Conservation (phyloP, 2,329 filamentous ascomycete genomes). For the Teratosphaeriaceae sp. region DNA sequence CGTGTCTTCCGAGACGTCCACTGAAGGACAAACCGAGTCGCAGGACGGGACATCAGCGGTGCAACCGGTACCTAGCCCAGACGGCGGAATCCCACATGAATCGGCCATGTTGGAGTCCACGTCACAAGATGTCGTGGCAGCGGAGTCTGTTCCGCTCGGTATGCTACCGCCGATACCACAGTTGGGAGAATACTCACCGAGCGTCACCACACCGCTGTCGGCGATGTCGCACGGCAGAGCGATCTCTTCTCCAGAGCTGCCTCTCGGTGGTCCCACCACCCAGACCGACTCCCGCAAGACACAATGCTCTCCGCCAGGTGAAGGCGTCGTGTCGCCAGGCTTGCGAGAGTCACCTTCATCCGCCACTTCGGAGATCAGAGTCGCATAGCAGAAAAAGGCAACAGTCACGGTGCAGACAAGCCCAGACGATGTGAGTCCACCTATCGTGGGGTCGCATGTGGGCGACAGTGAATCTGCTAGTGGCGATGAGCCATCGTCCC, state of each 20-base stretch:
- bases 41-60: not conserved
- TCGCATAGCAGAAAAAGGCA: not conserved
- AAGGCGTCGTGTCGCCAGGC: not conserved
- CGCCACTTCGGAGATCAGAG: not conserved
- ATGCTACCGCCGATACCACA: not conserved
- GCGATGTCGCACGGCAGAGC: not conserved
- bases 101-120: not conserved
- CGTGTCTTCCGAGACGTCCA: not conserved
- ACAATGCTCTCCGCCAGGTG: not conserved
- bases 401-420: not conserved
- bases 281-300: not conserved
- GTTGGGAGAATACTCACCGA: not conserved
- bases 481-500: not conserved
- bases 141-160: not conserved
- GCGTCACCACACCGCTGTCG: not conserved
- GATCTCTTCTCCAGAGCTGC: not conserved
- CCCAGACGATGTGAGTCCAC: not conserved
- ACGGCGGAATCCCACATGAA: not conserved
- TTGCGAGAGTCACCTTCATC: not conserved
- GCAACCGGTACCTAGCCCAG: not conserved
- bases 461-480: not conserved
- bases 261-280: not conserved
- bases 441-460: not conserved
- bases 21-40: not conserved
- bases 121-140: not conserved